phyloP scores from a whole-genome alignment of 306 rosid species.

The Clitoria ternatea region DNA sequence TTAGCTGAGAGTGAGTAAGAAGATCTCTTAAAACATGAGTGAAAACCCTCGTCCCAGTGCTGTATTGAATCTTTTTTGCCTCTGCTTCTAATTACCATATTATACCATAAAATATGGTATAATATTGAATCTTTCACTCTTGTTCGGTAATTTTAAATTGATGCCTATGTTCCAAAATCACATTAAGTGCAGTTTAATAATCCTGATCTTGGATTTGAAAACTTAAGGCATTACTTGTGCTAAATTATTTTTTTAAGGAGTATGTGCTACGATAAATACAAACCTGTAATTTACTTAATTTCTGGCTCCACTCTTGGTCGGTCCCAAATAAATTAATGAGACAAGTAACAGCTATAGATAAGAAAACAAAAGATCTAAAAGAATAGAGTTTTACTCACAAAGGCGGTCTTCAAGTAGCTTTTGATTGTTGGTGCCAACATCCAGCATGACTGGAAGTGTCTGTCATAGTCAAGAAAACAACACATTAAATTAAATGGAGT shows the following conservation, averaged over 20 bases:
- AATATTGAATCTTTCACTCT: background rate
- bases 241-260: no score
- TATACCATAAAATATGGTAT: no score
- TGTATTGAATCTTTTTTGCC: no score
- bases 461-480: slow-evolving; percentile 38
- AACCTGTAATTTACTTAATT: no score
- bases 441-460: slow-evolving; percentile 98
- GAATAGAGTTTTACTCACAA: slow-evolving; percentile 56
- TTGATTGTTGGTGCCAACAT: slow-evolving; percentile 95
- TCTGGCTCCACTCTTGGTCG: background rate
- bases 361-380: slow-evolving; percentile 9
- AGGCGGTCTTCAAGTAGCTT: slow-evolving; percentile 86
- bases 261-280: no score
- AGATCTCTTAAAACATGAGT: no score
- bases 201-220: background rate
- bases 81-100: no score
- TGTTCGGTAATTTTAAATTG: background rate
- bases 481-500: no score
- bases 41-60: no score
- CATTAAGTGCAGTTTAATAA: background rate
- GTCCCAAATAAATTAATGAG: background rate
- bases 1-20: no score
- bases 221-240: background rate
- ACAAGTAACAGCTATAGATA: slow-evolving; percentile 10
- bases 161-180: background rate